Evolutionary conservation across 2,329 filamentous ascomycete genomes (phyloP), one percentile per base, ranked within the genome.

Genomic region (Fusarium sacchari): DNA sequence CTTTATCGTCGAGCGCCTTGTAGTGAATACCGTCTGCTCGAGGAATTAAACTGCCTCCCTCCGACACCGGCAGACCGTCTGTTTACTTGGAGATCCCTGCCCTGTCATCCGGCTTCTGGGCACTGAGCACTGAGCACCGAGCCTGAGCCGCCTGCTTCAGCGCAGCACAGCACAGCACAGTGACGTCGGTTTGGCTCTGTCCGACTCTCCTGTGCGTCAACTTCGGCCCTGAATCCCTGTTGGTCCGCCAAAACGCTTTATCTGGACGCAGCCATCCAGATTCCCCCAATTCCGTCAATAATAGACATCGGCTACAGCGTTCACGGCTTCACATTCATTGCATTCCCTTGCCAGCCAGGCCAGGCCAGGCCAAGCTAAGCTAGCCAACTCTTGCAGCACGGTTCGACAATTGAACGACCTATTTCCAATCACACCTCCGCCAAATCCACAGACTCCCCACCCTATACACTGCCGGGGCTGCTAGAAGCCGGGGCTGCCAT

Each of bases 341-440:
- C 26, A 52, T 36, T 52, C 6, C 50, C 26, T 46, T 30, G 28
- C 20, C 20, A 20, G 43, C 34, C 14, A 22, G 18, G 22, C 13
- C 24, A 9, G 17, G 43, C 44, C 44, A 46, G 44, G 24, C 30
- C 30, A 50, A 24, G 34, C 24, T 14, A n/a, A n/a, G 40, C 47
- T 34, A 49, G 55, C 58, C 44, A 60, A 60, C 46, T 47, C 44
- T 60, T 37, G 56, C 57, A 67, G 52, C 59, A 26, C 58, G 30
- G 36, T 52, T 69, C 53, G 59, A 73, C 64, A 53, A 52, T 63
- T 50, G 60, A 66, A 71, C 62, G 49, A 66, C 63, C 69, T 67
- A 76, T 77, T 75, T 76, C 72, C 76, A 77, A 74, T 72, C 65
- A 65, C 39, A 64, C 71, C 60, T 71, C 75, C 68, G 69, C 72